Conservation (phyloP, 345 rosid species). For the Boechera retrofracta region DNA sequence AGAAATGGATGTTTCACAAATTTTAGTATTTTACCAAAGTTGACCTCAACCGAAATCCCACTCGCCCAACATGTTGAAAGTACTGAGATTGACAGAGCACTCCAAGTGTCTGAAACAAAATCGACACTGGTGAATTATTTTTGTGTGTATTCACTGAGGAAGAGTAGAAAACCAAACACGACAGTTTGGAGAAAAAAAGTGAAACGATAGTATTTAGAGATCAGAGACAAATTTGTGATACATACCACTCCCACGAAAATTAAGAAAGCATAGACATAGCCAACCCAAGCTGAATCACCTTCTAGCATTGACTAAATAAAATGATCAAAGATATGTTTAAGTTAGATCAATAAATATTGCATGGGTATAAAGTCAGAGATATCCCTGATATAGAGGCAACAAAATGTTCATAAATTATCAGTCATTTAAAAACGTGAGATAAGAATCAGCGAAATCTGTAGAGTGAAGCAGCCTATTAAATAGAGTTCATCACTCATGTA, state of each 20-base stretch:
- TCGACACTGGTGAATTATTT: no score
- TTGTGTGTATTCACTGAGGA: no score
- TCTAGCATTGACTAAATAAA: constrained; percentile 86
- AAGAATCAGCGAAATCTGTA: neutral
- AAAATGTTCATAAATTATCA: neutral
- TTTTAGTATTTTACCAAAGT: constrained; percentile 64
- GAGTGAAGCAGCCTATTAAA: neutral
- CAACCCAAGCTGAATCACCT: constrained; percentile 91
- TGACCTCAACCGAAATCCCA: constrained; percentile 86
- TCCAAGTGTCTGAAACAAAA: constrained; percentile 62
- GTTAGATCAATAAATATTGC: neutral
- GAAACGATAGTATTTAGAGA: constrained; percentile 4
- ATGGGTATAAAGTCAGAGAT: neutral
- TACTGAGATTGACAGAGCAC: constrained; percentile 85
- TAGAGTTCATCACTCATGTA: constrained; percentile 4
- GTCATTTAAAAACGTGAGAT: neutral
- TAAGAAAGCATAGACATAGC: constrained; percentile 80
- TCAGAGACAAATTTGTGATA: neutral
- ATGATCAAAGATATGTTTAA: neutral
- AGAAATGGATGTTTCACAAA: constrained; percentile 16
- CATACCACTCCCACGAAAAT: constrained; percentile 88
- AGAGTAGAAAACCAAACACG: neutral
- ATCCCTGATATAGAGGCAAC: neutral
- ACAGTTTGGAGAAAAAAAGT: no score
- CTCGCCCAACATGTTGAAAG: constrained; percentile 82